Evolutionary conservation across 208 protist genomes (phyloP).

Genomic region (Leishmania martiniquensis): DNA sequence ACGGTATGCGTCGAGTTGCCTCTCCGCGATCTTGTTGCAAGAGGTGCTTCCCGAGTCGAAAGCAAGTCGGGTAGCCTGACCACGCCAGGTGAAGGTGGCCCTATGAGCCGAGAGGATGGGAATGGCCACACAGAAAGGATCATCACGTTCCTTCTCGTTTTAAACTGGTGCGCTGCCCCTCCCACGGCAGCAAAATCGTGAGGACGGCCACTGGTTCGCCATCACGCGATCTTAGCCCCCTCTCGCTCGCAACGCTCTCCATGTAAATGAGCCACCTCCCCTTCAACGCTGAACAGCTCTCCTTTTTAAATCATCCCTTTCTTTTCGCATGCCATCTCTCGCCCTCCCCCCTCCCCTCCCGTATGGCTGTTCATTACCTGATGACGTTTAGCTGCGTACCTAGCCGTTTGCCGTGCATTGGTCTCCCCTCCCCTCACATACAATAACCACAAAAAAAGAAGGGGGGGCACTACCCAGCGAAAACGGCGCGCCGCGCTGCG

Average conservation of each 20-base stretch:
- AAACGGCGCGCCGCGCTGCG: background rate
- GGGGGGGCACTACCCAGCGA: background rate
- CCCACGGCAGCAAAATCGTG: background rate
- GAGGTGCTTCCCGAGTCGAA: background rate
- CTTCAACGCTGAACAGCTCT: too few species aligned
- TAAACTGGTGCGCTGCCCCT: background rate
- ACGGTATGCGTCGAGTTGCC: too few species aligned
- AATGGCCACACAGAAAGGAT: background rate
- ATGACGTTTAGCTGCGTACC: background rate
- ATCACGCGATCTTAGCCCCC: background rate
- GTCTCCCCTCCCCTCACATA: slow-evolving; percentile 5
- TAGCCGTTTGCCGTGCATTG: background rate
- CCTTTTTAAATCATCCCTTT: background rate
- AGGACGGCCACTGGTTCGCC: background rate
- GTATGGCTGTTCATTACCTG: background rate
- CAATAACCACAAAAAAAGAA: background rate
- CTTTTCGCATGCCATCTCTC: background rate
- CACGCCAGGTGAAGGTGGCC: background rate
- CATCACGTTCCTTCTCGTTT: background rate
- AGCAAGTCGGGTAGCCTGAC: background rate
- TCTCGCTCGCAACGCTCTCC: background rate
- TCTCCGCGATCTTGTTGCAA: background rate
- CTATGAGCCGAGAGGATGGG: background rate
- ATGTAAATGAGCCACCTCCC: too few species aligned
- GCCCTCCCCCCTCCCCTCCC: background rate